These are phyloP conservation scores for Amanita inopinata DNA, from an alignment of 768 basidiomycete species.

Conservation along the genomic window DNA sequence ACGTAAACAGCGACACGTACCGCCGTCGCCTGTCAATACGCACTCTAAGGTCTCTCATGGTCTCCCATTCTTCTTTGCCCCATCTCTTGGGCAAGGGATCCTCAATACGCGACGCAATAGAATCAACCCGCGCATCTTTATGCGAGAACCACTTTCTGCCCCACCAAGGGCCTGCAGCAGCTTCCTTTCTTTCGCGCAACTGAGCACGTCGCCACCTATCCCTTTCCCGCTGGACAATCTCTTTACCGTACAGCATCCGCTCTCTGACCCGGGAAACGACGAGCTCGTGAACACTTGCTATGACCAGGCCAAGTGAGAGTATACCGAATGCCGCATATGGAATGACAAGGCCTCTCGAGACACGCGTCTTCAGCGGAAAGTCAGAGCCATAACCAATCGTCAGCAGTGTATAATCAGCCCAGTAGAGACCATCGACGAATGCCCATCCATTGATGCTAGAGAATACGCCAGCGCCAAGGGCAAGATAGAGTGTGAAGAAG, in stretches of 20 bases:
- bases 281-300: constrained; percentile 27
- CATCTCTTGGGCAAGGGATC: constrained; percentile 18
- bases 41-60: constrained; percentile 26
- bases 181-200: constrained; percentile 5
- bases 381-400: constrained; percentile 32
- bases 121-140: constrained; percentile 12
- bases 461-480: constrained; percentile 29
- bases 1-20: constrained; percentile 21
- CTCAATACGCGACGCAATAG: too few species aligned
- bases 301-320: constrained; percentile 27
- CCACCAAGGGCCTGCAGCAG: not conserved
- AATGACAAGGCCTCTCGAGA: constrained; percentile 23
- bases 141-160: not conserved
- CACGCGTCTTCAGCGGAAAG: constrained; percentile 22
- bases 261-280: constrained; percentile 28
- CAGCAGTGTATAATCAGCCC: constrained; percentile 33
- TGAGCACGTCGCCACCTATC: constrained; percentile 16
- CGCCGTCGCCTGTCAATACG: constrained; percentile 16
- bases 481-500: constrained; percentile 28
- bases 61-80: constrained; percentile 27
- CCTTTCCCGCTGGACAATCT: constrained; percentile 23
- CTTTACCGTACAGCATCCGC: constrained; percentile 21
- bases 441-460: constrained; percentile 25
- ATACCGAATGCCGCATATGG: constrained; percentile 30
- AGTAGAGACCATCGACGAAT: constrained; percentile 30